These are phyloP conservation scores for Lipomyces japonicus DNA, from an alignment of 805 yeast species.

Conservation along the genomic window DNA sequence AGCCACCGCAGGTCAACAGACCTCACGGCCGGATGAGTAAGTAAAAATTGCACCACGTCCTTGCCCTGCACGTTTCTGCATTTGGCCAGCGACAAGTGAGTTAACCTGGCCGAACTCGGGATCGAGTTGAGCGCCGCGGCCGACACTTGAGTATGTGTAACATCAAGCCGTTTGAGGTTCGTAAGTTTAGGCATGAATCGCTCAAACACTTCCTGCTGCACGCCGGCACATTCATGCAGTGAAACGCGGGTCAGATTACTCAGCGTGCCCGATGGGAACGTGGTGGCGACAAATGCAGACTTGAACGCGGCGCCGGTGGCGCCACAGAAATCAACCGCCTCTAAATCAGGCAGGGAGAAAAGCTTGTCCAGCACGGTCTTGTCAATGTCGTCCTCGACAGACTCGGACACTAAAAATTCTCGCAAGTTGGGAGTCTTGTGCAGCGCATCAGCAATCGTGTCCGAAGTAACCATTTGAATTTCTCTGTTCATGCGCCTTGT, in stretches of 20 bases:
- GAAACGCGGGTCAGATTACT: conserved; percentile 50
- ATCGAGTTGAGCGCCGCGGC: conserved; percentile 56
- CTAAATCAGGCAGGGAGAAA: conserved; percentile 55
- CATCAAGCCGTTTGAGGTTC: conserved; percentile 63
- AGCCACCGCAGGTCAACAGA: conserved; percentile 53
- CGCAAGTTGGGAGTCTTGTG: conserved; percentile 57
- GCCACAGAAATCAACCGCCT: conserved; percentile 84
- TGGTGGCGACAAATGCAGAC: conserved; percentile 48
- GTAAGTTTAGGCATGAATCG: conserved; percentile 56
- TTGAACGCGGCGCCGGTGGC: conserved; percentile 66
- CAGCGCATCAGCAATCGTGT: conserved; percentile 64
- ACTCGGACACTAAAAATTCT: conserved; percentile 81
- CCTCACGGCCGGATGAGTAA: conserved; percentile 59
- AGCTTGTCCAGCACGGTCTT: conserved; percentile 51
- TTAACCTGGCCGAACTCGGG: conserved; percentile 55
- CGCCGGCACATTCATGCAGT: conserved; percentile 82
- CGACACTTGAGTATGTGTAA: conserved; percentile 75
- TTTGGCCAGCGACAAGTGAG: conserved; percentile 60
- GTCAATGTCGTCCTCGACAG: conserved; percentile 78
- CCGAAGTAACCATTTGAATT: conserved; percentile 81
- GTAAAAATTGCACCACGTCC: conserved; percentile 64
- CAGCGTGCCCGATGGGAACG: conserved; percentile 30
- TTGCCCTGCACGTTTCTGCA: conserved; percentile 49
- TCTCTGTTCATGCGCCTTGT: conserved; percentile 86
- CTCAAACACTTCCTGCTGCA: conserved; percentile 55